phyloP scores from a whole-genome alignment of 1,284 basidiomycete genomes.

The Cyathus olla region DNA sequence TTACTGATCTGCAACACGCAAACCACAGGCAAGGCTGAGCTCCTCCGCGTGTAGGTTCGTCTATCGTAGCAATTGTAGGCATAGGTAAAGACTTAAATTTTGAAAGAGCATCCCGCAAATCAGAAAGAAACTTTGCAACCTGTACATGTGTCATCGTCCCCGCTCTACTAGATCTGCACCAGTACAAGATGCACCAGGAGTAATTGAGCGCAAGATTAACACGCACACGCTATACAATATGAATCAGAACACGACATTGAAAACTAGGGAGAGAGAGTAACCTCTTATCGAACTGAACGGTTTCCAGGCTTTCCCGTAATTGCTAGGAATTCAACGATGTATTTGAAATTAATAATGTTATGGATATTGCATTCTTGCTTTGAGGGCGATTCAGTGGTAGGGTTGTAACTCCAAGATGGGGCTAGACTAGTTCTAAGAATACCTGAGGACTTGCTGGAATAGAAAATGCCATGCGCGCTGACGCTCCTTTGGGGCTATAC shows the following conservation, averaged over 20 bases:
- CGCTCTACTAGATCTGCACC: conserved; percentile 93
- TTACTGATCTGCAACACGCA: conserved; percentile 82
- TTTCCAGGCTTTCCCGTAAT: conserved; percentile 76
- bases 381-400: conserved; percentile 85
- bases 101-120: conserved; percentile 79
- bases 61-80: conserved; percentile 93
- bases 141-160: conserved; percentile 80
- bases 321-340: conserved; percentile 59
- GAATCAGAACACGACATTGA: conserved; percentile 2
- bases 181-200: conserved; percentile 87
- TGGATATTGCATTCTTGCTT: conserved; percentile 91
- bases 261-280: conserved; percentile 22
- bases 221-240: conserved; percentile 69
- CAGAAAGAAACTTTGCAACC: conserved; percentile 84
- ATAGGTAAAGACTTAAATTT: conserved; percentile 85
- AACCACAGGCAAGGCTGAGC: conserved; percentile 87
- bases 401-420: conserved; percentile 69
- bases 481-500: not conserved
- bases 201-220: conserved; percentile 83
- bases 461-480: conserved; percentile 7
- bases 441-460: conserved; percentile 51
- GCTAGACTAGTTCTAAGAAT: conserved; percentile 62
- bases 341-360: conserved; percentile 63
- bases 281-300: conserved; percentile 77
- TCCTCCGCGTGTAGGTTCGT: conserved; percentile 96